Base-by-base conservation (phyloP, 768 basidiomycete genomes). In the Boletus rufocinnamomeus region DNA sequence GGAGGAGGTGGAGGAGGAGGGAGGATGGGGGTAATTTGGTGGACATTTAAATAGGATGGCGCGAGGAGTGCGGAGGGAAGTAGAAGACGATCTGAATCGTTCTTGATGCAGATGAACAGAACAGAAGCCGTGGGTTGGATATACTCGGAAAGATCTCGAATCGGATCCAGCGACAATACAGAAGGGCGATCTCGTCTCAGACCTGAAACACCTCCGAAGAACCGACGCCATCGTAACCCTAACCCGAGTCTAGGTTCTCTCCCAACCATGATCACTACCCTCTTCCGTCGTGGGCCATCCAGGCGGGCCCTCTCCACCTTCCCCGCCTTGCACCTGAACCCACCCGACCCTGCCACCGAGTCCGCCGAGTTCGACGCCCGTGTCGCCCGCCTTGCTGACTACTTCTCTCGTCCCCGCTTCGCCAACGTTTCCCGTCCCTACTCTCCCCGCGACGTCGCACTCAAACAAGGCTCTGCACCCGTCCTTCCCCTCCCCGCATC, bases 381-480 rank as follows among this genome's bases (percentile, higher is more conserved):
- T 16, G 80, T 84, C n/a, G 73, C 78, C 16, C 82, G 83, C 45
- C 80, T 93, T 76, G 74, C 84, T 19, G 75, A 80, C 2, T 98
- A 92, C 83, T 94, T 94, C 72, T 69, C 79, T 30, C 81, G 80
- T 23, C 84, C 93, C 19, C 85, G 95, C 19, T 97, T 93, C 70
- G 75, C 79, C 27, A 75, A 75, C 58, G 82, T 91, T 54, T 86
- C 85, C 67, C 82, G 95, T 14, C 87, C 94, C 0, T 98, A 98
- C 74, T 77, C 88, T 6, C 81, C 94, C 5, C 82, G 83, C 30
- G 82, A 85, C 44, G 90, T 98, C 61, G 94, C 86, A 6, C 84
- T 89, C 23, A 95, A 97, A 75, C 93, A 96, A 67, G 95, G 95
- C 34, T 88, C 88, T 19, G 77, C 94, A 21, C 90, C 93, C 9